Evolutionary conservation across 2,329 filamentous ascomycete genomes (phyloP).

Genomic region (Xylariaceae sp.): DNA sequence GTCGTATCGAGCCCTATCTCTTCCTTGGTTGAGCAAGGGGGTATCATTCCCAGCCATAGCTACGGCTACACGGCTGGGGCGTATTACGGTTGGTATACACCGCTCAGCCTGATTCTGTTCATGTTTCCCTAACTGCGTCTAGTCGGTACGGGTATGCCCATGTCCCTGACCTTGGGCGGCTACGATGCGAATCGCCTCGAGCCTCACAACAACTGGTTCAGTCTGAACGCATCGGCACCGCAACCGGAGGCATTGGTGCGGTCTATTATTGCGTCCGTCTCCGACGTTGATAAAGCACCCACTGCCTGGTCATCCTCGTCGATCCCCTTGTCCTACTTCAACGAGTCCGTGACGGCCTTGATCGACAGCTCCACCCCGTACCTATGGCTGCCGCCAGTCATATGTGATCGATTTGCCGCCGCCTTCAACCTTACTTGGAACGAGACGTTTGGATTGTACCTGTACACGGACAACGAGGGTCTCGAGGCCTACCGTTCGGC

Average conservation of each 20-base stretch:
- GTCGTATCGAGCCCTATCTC: constrained; percentile 45
- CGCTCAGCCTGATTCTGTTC: too few species aligned
- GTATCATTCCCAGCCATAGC: constrained; percentile 61
- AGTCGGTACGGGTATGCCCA: constrained; percentile 41
- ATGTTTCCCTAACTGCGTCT: too few species aligned
- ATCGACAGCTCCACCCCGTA: constrained; percentile 60
- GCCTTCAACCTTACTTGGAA: constrained; percentile 60
- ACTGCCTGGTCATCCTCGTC: constrained; percentile 33
- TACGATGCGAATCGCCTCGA: constrained; percentile 58
- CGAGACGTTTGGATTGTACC: constrained; percentile 55
- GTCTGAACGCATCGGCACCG: constrained; percentile 44
- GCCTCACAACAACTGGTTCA: constrained; percentile 53
- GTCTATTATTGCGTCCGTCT: constrained; percentile 39
- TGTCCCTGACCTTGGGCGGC: constrained; percentile 61
- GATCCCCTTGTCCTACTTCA: constrained; percentile 34
- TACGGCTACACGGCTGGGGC: constrained; percentile 72
- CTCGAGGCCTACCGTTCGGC: constrained; percentile 36
- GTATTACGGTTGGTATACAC: constrained; percentile 62
- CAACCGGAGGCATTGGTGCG: constrained; percentile 54
- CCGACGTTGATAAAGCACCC: constrained; percentile 22
- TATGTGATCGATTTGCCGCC: constrained; percentile 58
- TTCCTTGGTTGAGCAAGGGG: constrained; percentile 50
- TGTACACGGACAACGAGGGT: constrained; percentile 50
- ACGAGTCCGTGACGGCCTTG: constrained; percentile 40
- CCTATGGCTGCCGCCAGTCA: constrained; percentile 51